Evolutionary conservation across 352 stramenopile genomes (phyloP).

Genomic region (Phytopythium chamaehyphon): DNA sequence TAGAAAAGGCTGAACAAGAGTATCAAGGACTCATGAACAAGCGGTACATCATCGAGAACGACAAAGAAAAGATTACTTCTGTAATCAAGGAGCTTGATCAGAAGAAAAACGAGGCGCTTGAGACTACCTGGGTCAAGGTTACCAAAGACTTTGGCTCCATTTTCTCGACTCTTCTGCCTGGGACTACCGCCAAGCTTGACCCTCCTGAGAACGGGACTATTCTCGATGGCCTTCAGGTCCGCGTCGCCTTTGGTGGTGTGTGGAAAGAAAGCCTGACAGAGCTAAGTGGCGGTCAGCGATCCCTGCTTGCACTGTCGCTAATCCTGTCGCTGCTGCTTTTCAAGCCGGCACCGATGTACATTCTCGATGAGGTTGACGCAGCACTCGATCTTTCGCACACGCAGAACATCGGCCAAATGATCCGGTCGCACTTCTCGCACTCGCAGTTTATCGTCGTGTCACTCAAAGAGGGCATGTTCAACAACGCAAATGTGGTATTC

Average conservation of each 20-base stretch:
- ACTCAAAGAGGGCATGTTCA: conserved; percentile 99
- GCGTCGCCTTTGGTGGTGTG: conserved; percentile 98
- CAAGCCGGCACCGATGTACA: conserved; percentile 99
- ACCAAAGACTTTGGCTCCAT: conserved; percentile 99
- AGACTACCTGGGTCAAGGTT: conserved; percentile 98
- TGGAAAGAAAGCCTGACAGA: conserved; percentile 99
- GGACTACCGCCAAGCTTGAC: conserved; percentile 97
- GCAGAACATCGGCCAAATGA: conserved; percentile 99
- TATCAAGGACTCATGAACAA: conserved; percentile 99
- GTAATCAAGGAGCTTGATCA: conserved; percentile 99
- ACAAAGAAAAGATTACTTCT: conserved; percentile 98
- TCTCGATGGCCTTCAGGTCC: conserved; percentile 96
- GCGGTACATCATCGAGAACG: conserved; percentile 97
- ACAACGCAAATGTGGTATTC: conserved; percentile 99
- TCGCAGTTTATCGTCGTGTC: conserved; percentile 99
- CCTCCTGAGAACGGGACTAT: conserved; percentile 90
- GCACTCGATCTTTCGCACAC: conserved; percentile 99
- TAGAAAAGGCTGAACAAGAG: conserved; percentile 98
- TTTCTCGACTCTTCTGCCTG: conserved; percentile 97
- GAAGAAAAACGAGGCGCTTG: conserved; percentile 97
- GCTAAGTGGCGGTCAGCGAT: conserved; percentile 97
- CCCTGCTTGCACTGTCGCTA: conserved; percentile 98
- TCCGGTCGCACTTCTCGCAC: conserved; percentile 98
- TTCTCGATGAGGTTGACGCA: conserved; percentile 99
- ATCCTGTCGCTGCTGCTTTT: conserved; percentile 98